Evolutionary conservation across 495 filamentous ascomycete species (phyloP).

Genomic region (Daldinia loculata): DNA sequence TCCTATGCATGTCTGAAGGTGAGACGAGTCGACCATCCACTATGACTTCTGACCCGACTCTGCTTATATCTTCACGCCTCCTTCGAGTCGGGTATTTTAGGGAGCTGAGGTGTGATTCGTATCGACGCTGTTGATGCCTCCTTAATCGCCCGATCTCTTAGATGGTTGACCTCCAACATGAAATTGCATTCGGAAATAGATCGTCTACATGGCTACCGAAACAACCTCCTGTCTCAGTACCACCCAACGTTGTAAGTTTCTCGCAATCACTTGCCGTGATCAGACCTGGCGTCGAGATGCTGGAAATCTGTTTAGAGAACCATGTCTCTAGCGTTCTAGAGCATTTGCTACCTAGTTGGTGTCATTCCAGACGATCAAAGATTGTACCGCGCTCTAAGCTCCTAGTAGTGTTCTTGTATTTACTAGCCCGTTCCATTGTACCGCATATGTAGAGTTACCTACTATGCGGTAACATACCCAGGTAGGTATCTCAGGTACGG

Average conservation of each 20-base stretch:
- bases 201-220: neutral
- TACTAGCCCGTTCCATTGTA: neutral
- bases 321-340: neutral
- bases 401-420: neutral
- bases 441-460: neutral
- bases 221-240: neutral
- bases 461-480: neutral
- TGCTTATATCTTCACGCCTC: neutral
- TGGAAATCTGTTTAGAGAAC: neutral
- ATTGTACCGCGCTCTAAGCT: neutral
- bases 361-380: neutral
- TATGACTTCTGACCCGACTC: neutral
- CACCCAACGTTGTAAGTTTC: neutral
- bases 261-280: conserved; percentile 1
- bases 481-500: neutral
- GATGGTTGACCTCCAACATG: neutral
- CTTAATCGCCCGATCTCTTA: neutral
- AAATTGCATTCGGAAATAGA: neutral
- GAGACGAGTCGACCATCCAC: neutral
- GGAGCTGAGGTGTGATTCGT: neutral
- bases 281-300: neutral
- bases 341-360: neutral
- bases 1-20: neutral
- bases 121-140: neutral
- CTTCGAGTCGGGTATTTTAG: conserved; percentile 3